Base-by-base conservation (phyloP, 1,284 basidiomycete species). In the Ceratobasidium sp. region DNA sequence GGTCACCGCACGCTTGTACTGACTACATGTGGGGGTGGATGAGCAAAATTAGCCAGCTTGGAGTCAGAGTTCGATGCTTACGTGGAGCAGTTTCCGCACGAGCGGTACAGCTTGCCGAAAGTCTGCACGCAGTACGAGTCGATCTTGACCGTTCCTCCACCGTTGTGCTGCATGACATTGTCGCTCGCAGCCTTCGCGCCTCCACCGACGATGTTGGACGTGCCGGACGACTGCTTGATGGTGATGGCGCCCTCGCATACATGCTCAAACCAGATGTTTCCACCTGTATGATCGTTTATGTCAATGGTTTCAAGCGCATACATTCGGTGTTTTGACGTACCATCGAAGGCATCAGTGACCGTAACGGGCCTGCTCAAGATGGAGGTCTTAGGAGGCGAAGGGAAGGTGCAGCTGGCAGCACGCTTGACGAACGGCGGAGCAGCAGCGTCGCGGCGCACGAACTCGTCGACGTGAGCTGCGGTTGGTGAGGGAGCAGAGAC, bases 1-100 rank as follows among this genome's bases (percentile, higher is more conserved):
- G 78, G 84, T 67, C 23, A 82, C 82, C 20, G 77, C 54, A 15
- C 83, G 79, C 77, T 82, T 81, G 81, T 80, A 81, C 70, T 66
- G 64, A 2, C 64, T 67, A 33, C 28, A 56, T 42, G 38, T 33
- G 69, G 33, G 33, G 33, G 33, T 4, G 33, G 33, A 33, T 33
- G 33, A 33, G 33, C 33, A 33, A 33, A 33, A 33, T 33, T 33
- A 33, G 33, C 33, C 33, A 33, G 33, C 33, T 33, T 33, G 33
- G 33, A 2, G 4, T 33, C 33, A 33, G 1, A 33, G 33, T 33
- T 42, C 23, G 15, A 33, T 2, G 38, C 59, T 26, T 23, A 74
- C 70, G 70, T 74, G 20, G 70, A 74, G 59, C 70, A 74, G 77
- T 79, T 79, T 10, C 79, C 79, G 68, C 57, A 79, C 12, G 73